Evolutionary conservation across 1,139 yeast genomes (phyloP).

Genomic region (Suhomyces terraborum): DNA sequence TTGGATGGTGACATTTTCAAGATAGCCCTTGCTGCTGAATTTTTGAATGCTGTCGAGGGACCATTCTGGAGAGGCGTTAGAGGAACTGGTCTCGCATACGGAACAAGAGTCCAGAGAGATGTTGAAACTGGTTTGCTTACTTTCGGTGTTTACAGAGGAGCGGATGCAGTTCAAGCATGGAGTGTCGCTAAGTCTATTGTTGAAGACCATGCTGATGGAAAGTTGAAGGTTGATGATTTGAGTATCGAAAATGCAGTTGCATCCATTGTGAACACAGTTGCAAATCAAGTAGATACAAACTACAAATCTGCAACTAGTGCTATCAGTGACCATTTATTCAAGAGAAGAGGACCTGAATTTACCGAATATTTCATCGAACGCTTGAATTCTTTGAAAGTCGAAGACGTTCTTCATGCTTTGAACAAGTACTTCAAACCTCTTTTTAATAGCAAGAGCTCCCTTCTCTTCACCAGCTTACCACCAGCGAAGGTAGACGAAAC

Average conservation of each 20-base stretch:
- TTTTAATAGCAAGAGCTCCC: conserved; percentile 57
- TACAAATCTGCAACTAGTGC: conserved; percentile 67
- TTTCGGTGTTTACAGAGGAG: conserved; percentile 76
- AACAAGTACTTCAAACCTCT: conserved; percentile 61
- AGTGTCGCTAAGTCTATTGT: conserved; percentile 67
- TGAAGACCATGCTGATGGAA: conserved; percentile 58
- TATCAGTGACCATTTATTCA: conserved; percentile 65
- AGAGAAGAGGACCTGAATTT: conserved; percentile 66
- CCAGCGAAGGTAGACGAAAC: conserved; percentile 59
- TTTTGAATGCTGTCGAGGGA: conserved; percentile 87
- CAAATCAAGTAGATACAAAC: conserved; percentile 61
- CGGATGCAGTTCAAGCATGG: conserved; percentile 78
- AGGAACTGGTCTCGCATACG: conserved; percentile 95
- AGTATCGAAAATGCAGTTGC: conserved; percentile 74
- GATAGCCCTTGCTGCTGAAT: conserved; percentile 72
- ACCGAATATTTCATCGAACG: conserved; percentile 46
- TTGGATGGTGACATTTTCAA: conserved; percentile 68
- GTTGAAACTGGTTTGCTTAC: conserved; percentile 69
- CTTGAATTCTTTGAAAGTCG: conserved; percentile 53
- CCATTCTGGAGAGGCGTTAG: conserved; percentile 97
- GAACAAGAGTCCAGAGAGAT: conserved; percentile 63
- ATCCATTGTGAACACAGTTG: conserved; percentile 69
- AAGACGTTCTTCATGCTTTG: conserved; percentile 59
- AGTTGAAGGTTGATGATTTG: conserved; percentile 53
- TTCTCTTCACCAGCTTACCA: conserved; percentile 73